Percentiles rank a stretch among this genome's conserved stretches.
Conservation (phyloP, 345 rosid species). For the Murraya paniculata region DNA sequence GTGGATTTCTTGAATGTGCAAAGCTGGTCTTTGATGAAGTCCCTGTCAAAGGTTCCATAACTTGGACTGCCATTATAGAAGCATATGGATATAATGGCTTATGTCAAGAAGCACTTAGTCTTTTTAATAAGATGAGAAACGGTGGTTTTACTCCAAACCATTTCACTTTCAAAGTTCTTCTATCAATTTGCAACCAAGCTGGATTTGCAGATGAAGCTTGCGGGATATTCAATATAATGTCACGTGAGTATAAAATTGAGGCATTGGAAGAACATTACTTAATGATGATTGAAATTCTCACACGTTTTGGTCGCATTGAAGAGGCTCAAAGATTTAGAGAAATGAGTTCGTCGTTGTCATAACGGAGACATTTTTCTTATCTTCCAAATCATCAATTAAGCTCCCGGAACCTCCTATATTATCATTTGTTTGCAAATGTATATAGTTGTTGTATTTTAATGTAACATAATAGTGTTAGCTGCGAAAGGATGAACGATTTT, state of each 20-base stretch:
- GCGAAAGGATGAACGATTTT: neutral
- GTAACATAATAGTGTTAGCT: neutral
- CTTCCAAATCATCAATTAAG: neutral
- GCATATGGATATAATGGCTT: constrained; percentile 48
- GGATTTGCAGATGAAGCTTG: constrained; percentile 71
- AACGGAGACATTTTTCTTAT: neutral
- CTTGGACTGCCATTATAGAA: constrained; percentile 84
- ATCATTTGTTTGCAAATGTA: neutral
- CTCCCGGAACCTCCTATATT: neutral
- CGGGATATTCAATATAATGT: constrained; percentile 48
- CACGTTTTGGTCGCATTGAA: constrained; percentile 33
- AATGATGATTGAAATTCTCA: constrained; percentile 41
- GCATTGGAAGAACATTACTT: constrained; percentile 48
- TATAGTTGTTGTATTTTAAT: neutral
- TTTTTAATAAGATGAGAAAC: constrained; percentile 58
- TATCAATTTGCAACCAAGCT: constrained; percentile 65
- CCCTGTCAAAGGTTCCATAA: constrained; percentile 61
- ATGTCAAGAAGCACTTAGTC: constrained; percentile 46
- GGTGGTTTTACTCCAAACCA: constrained; percentile 56
- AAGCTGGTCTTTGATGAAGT: constrained; percentile 49
- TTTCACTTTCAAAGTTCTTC: constrained; percentile 62
- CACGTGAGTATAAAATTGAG: constrained; percentile 36
- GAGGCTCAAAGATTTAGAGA: constrained; percentile 43
- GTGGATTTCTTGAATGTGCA: constrained; percentile 50
- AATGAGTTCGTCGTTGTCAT: constrained; percentile 27